phyloP scores from a whole-genome alignment of 192 early-diverging fungal genomes.

The Podila minutissima region DNA sequence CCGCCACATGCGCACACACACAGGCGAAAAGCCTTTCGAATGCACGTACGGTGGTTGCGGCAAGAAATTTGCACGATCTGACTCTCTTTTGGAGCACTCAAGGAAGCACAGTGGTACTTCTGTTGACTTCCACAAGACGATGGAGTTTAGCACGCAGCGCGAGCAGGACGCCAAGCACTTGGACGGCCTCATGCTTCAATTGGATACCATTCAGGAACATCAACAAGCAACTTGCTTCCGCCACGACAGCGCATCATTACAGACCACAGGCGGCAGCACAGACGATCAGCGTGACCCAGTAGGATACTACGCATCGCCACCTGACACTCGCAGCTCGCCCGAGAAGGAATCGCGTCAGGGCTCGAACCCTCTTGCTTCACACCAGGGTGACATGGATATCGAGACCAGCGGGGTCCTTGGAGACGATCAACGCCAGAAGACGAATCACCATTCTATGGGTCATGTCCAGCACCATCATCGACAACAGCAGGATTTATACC shows the following conservation, averaged over 20 bases:
- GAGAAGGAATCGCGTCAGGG: too few relatives aligned
- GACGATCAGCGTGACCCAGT: too few relatives aligned
- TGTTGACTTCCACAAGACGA: conserved; percentile 9
- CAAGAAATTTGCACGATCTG: conserved; percentile 76
- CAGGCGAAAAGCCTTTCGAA: conserved; percentile 53
- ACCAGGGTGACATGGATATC: too few relatives aligned
- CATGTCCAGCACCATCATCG: not conserved
- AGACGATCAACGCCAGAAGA: not conserved
- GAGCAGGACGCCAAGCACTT: conserved; percentile 18
- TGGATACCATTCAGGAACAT: conserved; percentile 22
- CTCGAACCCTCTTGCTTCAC: too few relatives aligned
- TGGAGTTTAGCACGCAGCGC: conserved; percentile 11
- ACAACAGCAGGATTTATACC: not conserved
- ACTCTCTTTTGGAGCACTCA: conserved; percentile 70
- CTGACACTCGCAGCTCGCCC: too few relatives aligned
- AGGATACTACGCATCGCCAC: too few relatives aligned
- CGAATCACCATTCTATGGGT: not conserved
- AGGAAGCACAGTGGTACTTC: conserved; percentile 54
- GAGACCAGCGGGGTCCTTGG: too few relatives aligned
- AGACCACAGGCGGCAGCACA: too few relatives aligned
- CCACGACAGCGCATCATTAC: not conserved
- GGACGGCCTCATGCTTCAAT: conserved; percentile 17
- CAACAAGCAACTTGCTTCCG: not conserved
- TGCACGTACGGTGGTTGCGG: conserved; percentile 29
- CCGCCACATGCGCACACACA: conserved; percentile 59